These are phyloP conservation scores for Ophiorrhiza pumila DNA, from an alignment of 257 asterid species.

Conservation along the genomic window DNA sequence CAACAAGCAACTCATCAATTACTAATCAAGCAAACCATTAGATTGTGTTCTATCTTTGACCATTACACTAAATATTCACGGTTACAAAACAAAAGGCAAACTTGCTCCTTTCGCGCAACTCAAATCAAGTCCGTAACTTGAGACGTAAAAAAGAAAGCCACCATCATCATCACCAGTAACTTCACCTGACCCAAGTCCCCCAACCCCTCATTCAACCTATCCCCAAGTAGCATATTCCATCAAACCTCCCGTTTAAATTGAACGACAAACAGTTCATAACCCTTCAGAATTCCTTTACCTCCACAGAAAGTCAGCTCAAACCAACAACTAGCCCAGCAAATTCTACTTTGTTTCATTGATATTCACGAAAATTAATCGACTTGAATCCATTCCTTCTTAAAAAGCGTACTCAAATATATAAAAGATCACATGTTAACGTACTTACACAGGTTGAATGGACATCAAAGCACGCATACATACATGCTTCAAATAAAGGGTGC, in stretches of 20 bases:
- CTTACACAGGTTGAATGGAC: not conserved
- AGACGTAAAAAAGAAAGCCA: constrained; percentile 8
- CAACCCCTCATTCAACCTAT: constrained; percentile 5
- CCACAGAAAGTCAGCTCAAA: constrained; percentile 2
- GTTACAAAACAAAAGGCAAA: not conserved
- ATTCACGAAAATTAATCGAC: constrained; percentile 2
- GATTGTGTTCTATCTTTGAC: constrained; percentile 18
- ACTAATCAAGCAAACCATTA: constrained; percentile 17
- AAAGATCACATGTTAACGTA: constrained; percentile 8
- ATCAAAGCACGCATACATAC: not conserved
- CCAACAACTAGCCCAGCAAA: not conserved
- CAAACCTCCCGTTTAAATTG: not conserved
- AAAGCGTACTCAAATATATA: not conserved
- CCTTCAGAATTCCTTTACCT: not conserved
- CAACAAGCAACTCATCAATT: constrained; percentile 22
- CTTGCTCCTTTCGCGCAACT: not conserved
- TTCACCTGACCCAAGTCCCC: not conserved
- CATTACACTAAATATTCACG: not conserved
- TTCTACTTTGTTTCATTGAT: not conserved
- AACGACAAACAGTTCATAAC: not conserved
- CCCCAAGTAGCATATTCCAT: not conserved
- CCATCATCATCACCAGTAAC: not conserved
- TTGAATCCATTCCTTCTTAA: not conserved
- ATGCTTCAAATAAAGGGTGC: constrained; percentile 10
- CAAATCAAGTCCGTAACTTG: constrained; percentile 10